Base-by-base conservation (phyloP, 495 filamentous ascomycete genomes). In the Podospora didyma region DNA sequence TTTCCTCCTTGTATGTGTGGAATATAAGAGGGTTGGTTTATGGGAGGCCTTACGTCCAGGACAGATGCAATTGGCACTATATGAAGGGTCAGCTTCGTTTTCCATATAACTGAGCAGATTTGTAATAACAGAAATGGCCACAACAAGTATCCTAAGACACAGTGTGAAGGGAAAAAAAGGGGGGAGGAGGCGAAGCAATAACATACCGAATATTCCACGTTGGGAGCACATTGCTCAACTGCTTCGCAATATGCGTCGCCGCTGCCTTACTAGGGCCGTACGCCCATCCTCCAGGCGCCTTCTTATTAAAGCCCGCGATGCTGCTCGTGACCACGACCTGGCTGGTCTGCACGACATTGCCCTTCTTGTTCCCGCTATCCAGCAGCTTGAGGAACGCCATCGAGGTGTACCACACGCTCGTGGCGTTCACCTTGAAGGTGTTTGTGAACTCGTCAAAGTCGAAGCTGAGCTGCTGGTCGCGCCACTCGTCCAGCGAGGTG, bases 221-320 rank as follows among this genome's bases (percentile, higher is more conserved):
- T 16, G 74, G 75, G 26, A 87, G 68, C 19, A 61, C 62, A 1
- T 76, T 80, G 3, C 81, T 73, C 37, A 89, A 60, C 59, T 79
- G 72, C 75, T 89, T 89, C 26, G 85, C 81, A 48, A 88, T 65
- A 60, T 87, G 86, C 21, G 74, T 85, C 12, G 78, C 75, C 0
- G 82, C 83, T 11, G 83, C 82, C 72, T 90, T 90, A 61, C 79
- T 84, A 26, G 77, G 66, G 7, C 79, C 82, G 28, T 79, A 90
- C 11, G 85, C 80, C 65, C 76, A 83, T 1, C 80, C 81, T 7
- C 79, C 81, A 0, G 82, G 78, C 16, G 76, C 75, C 23, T 64
- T 60, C 55, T 86, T 79, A 61, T 77, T 83, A 58, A 82, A 85
- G 2, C 70, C 82, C 0, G 75, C 84, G 60, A 89, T 85, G n/a